Conservation (phyloP, 352 stramenopile genomes). For the Globisporangium acanthophoron region DNA sequence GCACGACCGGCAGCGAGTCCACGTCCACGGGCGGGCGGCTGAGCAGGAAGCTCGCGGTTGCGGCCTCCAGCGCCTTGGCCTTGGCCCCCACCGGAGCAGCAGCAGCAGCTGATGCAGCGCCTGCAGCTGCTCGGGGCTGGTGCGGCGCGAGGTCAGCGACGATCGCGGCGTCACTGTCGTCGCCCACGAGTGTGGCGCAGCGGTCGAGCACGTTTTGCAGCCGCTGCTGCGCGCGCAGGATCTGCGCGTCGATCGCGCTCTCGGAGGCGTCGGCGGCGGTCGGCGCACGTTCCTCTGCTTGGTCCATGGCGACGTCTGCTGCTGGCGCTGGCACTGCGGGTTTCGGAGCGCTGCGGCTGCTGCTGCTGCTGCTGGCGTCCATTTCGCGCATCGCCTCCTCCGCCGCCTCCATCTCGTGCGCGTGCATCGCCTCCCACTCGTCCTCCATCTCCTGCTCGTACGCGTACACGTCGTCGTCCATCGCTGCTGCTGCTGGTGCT, state of each 20-base stretch:
- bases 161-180: slow-evolving; percentile 26
- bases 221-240: slow-evolving; percentile 37
- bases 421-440: slow-evolving; percentile 83
- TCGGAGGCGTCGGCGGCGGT: background rate
- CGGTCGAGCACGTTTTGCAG: slow-evolving; percentile 55
- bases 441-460: slow-evolving; percentile 78
- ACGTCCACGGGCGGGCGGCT: slow-evolving; percentile 57
- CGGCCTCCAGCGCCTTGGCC: slow-evolving; percentile 22
- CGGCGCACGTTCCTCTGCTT: background rate
- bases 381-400: slow-evolving; percentile 60
- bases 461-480: slow-evolving; percentile 68
- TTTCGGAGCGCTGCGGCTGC: background rate
- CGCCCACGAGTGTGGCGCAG: slow-evolving; percentile 52
- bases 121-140: slow-evolving; percentile 19
- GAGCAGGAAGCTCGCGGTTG: slow-evolving; percentile 42
- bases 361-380: slow-evolving; percentile 19
- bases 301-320: background rate
- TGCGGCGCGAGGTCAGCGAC: slow-evolving; percentile 20
- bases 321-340: background rate
- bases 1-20: slow-evolving; percentile 51
- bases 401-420: slow-evolving; percentile 70
- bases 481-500: background rate
- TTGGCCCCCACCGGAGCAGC: background rate
- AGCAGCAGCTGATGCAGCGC: background rate
- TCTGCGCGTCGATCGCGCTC: slow-evolving; percentile 17